Conservation (phyloP, 495 filamentous ascomycete genomes). For the Penicillium longicatenatum region DNA sequence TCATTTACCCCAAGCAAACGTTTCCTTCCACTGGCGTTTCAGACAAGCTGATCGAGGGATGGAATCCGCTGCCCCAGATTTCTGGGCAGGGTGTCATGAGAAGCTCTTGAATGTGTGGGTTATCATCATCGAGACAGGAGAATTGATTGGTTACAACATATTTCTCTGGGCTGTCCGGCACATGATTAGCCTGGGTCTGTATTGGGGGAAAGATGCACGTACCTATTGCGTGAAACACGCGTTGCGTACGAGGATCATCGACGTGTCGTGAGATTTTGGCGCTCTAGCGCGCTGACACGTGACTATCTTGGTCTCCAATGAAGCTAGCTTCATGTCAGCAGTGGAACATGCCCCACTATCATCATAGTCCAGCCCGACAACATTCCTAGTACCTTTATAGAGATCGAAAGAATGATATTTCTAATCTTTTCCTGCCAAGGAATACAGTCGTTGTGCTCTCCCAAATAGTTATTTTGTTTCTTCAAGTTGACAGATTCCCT, state of each 20-base stretch:
- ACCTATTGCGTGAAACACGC: conserved; percentile 11
- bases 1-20: conserved; percentile 34
- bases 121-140: conserved; percentile 43
- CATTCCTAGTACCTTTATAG: not conserved
- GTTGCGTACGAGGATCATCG: not conserved
- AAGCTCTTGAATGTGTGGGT: conserved; percentile 37
- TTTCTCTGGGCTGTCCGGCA: conserved; percentile 1
- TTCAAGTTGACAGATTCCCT: no score
- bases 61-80: conserved; percentile 32
- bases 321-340: not conserved
- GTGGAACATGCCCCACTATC: not conserved
- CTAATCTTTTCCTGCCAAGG: no score
- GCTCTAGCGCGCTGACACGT: conserved; percentile 2
- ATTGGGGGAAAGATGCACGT: not conserved
- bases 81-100: conserved; percentile 37
- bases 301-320: not conserved
- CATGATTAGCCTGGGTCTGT: conserved; percentile 1
- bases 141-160: conserved; percentile 5
- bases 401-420: no score
- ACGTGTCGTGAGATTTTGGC: conserved; percentile 22
- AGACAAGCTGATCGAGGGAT: conserved; percentile 29
- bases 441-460: no score
- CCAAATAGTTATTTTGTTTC: no score
- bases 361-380: not conserved
- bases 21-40: conserved; percentile 39